A percentile compares a stretch with the other conserved stretches of the same genome.
These are phyloP conservation scores for Spergularia azorica DNA, from an alignment of 179 eudicot species.

Conservation along the genomic window DNA sequence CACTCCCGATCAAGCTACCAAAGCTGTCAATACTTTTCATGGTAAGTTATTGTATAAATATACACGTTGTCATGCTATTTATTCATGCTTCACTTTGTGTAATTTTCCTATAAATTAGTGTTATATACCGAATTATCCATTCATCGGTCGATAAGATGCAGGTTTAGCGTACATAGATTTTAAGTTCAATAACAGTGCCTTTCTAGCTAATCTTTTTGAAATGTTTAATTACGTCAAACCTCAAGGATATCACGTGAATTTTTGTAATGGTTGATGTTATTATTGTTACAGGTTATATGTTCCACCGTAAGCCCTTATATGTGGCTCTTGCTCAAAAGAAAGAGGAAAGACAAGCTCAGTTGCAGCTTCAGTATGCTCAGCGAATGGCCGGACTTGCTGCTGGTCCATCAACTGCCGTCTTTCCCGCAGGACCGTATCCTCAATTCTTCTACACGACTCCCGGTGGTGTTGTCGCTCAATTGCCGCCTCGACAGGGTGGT, in stretches of 20 bases:
- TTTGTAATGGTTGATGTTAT: too few relatives aligned
- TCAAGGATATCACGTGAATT: too few relatives aligned
- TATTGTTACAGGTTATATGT: constrained; percentile 49
- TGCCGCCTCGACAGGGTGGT: constrained; percentile 52
- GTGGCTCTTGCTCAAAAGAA: constrained; percentile 82
- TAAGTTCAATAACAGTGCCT: too few relatives aligned
- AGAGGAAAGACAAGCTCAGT: constrained; percentile 68
- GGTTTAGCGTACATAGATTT: too few relatives aligned
- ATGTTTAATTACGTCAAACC: too few relatives aligned
- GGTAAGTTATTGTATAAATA: constrained; percentile 36
- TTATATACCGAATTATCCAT: too few relatives aligned
- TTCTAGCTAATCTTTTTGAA: too few relatives aligned
- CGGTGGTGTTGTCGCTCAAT: constrained; percentile 41
- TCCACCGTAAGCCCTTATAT: constrained; percentile 64
- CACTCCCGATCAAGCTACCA: constrained; percentile 56
- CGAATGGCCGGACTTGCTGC: constrained; percentile 47
- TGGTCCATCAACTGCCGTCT: constrained; percentile 41
- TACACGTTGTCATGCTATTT: too few relatives aligned
- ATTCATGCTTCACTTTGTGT: too few relatives aligned
- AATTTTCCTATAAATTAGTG: too few relatives aligned
- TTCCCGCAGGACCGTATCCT: constrained; percentile 56
- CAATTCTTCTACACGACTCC: constrained; percentile 58
- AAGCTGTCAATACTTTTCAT: constrained; percentile 59
- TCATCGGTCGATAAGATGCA: too few relatives aligned
- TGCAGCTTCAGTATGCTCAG: constrained; percentile 54